Evolutionary conservation across 106 monocot genomes (phyloP), one percentile per base, ranked within the genome.

Genomic region (Dendrobium officinale): DNA sequence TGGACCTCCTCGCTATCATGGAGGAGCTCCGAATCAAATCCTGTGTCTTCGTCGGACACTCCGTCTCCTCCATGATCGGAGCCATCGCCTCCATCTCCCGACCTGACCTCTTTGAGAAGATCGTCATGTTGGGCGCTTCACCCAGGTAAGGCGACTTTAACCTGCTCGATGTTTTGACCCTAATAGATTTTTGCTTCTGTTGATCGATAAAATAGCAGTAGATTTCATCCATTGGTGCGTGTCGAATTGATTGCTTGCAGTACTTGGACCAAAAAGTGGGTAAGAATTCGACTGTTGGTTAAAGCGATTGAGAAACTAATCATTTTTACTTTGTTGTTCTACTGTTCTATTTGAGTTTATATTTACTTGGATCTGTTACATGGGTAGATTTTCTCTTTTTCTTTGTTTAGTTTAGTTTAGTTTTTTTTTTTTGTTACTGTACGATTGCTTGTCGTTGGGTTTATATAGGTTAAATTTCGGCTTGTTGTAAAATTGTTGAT

Each of bases 11-110:
- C 61, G 91, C 87, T 74, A 91, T 99, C 68, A 82, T 99, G 37
- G 86, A 99, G 67, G 89, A 91, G 79, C 85, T 95, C 78, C 48
- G 76, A 5, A 44, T 94, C 78, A 26, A 45, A 1, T 79, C 85
- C 31, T 95, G 95, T 78, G 84, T 95, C 88, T 95, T 85, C 81
- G 99, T 99, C 72, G 95, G 93, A 8, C 99, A 99, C 85, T 99
- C 99, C 40, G 95, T 99, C 48, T 99, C 98, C 40, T 95, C 90
- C 64, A 82, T 88, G 20, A 79, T 99, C 77, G 99, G 95, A 19
- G 84, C 81, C 24, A 51, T 99, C 80, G 95, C 99, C 42, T 99
- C 99, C 78, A 87, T 99, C 80, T 89, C 91, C 42, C 75, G 99
- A 44, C 99, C 99, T 10, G 95, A 95, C 54, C 86, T 99, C 51